These are phyloP conservation scores for Echeveria elegans DNA, from an alignment of 164 flowering plant genomes.

Conservation along the genomic window DNA sequence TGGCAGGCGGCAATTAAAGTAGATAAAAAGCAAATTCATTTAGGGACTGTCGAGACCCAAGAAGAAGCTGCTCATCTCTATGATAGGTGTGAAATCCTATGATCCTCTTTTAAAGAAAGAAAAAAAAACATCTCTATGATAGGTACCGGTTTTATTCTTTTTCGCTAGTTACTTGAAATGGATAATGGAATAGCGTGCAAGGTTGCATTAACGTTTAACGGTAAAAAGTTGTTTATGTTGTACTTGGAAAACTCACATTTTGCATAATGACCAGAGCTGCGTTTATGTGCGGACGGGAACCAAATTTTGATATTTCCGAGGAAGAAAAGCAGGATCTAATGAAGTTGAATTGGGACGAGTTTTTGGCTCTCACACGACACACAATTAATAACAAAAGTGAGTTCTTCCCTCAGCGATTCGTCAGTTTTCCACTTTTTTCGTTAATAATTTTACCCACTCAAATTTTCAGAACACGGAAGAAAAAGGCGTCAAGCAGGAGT, in stretches of 20 bases:
- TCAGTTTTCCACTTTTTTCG: neutral
- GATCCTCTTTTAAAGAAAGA: too few relatives aligned
- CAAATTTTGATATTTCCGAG: too few relatives aligned
- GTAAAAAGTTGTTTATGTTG: too few relatives aligned
- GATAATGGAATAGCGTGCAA: too few relatives aligned
- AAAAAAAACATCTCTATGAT: too few relatives aligned
- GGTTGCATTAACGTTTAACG: too few relatives aligned
- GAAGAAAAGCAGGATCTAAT: constrained; percentile 32
- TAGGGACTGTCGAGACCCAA: too few relatives aligned
- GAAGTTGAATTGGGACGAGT: constrained; percentile 73
- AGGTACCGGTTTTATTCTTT: constrained; percentile 32
- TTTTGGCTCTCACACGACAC: constrained; percentile 66
- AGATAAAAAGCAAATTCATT: constrained; percentile 38
- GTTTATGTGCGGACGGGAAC: too few relatives aligned
- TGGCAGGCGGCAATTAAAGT: constrained; percentile 99
- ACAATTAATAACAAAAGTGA: constrained; percentile 73
- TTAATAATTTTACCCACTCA: too few relatives aligned
- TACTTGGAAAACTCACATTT: neutral
- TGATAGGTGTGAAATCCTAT: too few relatives aligned
- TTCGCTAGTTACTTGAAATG: neutral
- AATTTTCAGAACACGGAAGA: constrained; percentile 42
- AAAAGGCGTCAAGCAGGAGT: constrained; percentile 29
- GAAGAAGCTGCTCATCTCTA: constrained; percentile 13
- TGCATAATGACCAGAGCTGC: neutral
- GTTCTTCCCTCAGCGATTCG: neutral